Percentiles rank a stretch among this genome's conserved stretches.
phyloP scores from a whole-genome alignment of 768 basidiomycete genomes.

The Inosperma sp. region DNA sequence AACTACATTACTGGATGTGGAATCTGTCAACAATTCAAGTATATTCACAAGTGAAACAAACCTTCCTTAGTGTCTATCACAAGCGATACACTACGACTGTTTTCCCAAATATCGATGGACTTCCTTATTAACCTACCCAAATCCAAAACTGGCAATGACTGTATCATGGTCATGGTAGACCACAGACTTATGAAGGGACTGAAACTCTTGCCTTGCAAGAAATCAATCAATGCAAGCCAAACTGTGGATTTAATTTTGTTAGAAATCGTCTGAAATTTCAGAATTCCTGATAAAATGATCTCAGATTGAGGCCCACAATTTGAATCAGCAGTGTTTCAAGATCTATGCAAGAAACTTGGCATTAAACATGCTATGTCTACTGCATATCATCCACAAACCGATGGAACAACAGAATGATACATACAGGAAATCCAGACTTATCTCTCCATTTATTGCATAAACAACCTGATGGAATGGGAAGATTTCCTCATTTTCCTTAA shows the following conservation, averaged over 20 bases:
- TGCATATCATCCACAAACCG: conserved; percentile 30
- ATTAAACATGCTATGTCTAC: conserved; percentile 24
- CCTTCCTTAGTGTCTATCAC: not conserved
- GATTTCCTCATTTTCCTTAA: not conserved
- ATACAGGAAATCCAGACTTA: conserved; percentile 34
- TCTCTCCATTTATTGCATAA: not conserved
- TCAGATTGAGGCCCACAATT: conserved; percentile 30
- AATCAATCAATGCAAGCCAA: conserved; percentile 19
- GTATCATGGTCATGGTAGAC: conserved; percentile 25
- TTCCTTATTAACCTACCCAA: not conserved
- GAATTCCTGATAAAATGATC: conserved; percentile 23
- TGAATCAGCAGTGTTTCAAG: conserved; percentile 25
- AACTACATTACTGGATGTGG: not conserved
- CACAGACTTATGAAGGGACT: conserved; percentile 27
- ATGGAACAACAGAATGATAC: conserved; percentile 27
- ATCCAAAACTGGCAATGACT: conserved; percentile 10
- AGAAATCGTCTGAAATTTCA: conserved; percentile 22
- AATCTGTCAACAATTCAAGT: conserved; percentile 14
- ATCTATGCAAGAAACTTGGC: conserved; percentile 11
- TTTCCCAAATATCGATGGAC: not conserved
- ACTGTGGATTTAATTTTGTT: conserved; percentile 15
- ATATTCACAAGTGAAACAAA: not conserved
- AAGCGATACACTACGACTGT: conserved; percentile 19
- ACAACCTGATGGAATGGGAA: not conserved
- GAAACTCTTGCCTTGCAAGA: conserved; percentile 19